Evolutionary conservation across 371 early-diverging fungal genomes (phyloP).

Genomic region (Mucor lusitanicus): DNA sequence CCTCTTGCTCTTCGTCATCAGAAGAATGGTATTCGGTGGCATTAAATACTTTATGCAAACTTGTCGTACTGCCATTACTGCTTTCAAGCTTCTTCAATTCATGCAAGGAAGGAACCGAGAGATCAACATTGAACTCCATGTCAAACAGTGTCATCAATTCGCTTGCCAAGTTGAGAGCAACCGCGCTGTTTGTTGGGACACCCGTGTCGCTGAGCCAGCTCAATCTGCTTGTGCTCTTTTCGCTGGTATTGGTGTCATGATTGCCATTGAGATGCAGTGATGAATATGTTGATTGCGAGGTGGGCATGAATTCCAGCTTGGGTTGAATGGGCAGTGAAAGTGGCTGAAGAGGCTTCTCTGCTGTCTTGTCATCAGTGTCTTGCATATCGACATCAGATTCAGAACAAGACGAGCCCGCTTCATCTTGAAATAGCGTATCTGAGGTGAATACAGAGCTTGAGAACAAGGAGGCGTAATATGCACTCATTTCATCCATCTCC

Average conservation of each 20-base stretch:
- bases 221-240: slow-evolving; percentile 5
- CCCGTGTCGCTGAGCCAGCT: slow-evolving; percentile 31
- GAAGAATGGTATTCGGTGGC: neutral
- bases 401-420: neutral
- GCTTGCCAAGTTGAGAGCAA: slow-evolving; percentile 29
- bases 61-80: neutral
- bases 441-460: neutral
- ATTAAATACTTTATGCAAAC: neutral
- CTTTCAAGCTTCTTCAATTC: neutral
- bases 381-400: neutral
- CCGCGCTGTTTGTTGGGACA: slow-evolving; percentile 12
- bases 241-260: neutral
- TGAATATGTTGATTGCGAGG: neutral
- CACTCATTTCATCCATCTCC: neutral
- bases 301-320: neutral
- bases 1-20: neutral
- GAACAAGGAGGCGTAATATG: neutral
- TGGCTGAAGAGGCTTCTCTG: neutral
- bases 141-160: slow-evolving; percentile 45
- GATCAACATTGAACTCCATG: slow-evolving; percentile 48
- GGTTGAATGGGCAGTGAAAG: neutral
- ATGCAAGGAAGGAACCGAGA: slow-evolving; percentile 6
- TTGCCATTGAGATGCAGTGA: neutral
- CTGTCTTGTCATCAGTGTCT: neutral
- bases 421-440: neutral